Evolutionary conservation across 2,329 filamentous ascomycete genomes (phyloP), one percentile per base, ranked within the genome.

Genomic region (Dothideomycetes sp.): DNA sequence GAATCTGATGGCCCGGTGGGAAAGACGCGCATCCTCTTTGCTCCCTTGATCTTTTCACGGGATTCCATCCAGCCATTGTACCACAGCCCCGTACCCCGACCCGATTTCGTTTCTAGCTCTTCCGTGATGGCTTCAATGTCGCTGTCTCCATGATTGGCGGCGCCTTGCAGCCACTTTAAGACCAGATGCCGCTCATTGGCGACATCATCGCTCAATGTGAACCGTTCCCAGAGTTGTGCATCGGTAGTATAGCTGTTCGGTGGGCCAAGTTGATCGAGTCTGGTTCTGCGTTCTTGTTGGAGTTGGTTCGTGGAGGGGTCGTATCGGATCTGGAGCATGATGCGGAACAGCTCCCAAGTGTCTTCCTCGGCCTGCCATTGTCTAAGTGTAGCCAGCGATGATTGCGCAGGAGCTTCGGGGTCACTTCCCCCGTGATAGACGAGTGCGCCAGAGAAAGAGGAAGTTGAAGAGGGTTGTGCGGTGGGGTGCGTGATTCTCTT

Each of bases 51-150:
- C 33, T 81, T 80, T 44, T 84, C 78, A 48, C 87, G 84, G 0
- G 91, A 95, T 58, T 94, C 86, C 47, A 95, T 76, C 84, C 88
- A 95, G 28, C 89, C 89, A 58, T 87, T 80, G 19, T 84, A 79
- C 65, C 91, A 84, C 8, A 88, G 78, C 35, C 88, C 84, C 35
- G 66, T 63, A 8, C 83, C 82, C 52, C 84, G 72, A 45, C 89
- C 83, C 7, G 43, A 41, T 10, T 84, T 82, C 47, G 79, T 79
- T 45, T 62, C 57, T 6, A 88, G 71, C 42, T 89, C 81, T 38
- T 79, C 73, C 36, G 88, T 82, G 19, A 94, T 67, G 18, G 80
- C 75, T 49, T 88, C 78, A 20, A 94, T 78, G 47, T 84, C 78
- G 28, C 79, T 78, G 3, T 77, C 74, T 18, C 76, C 73, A 37